Evolutionary conservation across 768 basidiomycete genomes (phyloP).

Genomic region (Mycena alexandri): DNA sequence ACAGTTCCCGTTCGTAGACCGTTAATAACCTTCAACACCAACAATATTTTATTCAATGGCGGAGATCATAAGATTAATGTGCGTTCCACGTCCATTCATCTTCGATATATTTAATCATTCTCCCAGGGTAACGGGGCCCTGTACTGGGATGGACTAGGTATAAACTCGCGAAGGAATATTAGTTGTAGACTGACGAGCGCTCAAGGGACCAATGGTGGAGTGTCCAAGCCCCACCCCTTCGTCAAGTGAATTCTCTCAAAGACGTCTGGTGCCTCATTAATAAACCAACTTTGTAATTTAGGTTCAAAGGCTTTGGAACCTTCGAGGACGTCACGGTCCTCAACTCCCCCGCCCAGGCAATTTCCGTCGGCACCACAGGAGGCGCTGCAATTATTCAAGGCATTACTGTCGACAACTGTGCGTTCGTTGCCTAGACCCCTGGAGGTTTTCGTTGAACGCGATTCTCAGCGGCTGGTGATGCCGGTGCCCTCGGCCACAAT

Average conservation of each 20-base stretch:
- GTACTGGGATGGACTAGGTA: constrained; percentile 37
- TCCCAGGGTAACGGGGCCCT: constrained; percentile 31
- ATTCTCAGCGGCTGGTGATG: constrained; percentile 33
- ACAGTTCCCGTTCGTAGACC: constrained; percentile 12
- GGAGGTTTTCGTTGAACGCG: not conserved
- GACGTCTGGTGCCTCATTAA: too few species aligned
- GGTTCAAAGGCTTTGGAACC: constrained; percentile 36
- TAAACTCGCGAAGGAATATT: not conserved
- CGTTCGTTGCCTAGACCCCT: not conserved
- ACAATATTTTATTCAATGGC: constrained; percentile 33
- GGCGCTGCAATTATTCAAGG: constrained; percentile 23
- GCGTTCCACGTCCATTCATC: not conserved
- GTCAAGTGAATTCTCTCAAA: constrained; percentile 24
- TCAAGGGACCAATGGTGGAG: constrained; percentile 37
- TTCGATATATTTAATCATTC: too few species aligned
- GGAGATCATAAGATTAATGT: constrained; percentile 31
- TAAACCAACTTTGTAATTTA: not conserved
- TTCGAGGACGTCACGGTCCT: constrained; percentile 35
- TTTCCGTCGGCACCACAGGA: constrained; percentile 35
- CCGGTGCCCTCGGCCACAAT: constrained; percentile 35
- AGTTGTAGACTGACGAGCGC: not conserved
- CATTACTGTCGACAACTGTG: constrained; percentile 36
- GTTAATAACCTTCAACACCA: constrained; percentile 32
- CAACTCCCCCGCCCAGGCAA: constrained; percentile 34
- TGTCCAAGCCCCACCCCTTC: constrained; percentile 37